Base-by-base conservation (phyloP, 192 early-diverging fungal genomes). In the Diversispora eburnea region DNA sequence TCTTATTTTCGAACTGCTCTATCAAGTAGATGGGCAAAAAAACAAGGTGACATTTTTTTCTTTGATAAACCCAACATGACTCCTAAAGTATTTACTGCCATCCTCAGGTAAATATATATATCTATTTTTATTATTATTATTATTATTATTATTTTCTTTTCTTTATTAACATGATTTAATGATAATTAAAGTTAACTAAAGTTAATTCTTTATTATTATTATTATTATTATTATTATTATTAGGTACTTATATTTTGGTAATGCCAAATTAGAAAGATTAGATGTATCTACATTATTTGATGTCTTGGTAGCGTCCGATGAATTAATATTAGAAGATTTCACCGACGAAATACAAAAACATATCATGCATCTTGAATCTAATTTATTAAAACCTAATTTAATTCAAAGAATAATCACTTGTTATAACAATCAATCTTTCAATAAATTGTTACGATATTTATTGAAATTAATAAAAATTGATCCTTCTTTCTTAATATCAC, bases 1-100 rank as follows among this genome's bases (percentile, higher is more conserved):
- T 70, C 43, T 9, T 70, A 70, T 57, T 70, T 70, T 22, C 25
- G 55, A 51, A 57, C 68, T n/a, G 68, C 68, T 22, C 57, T 70
- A n/a, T 70, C 68, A 41, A 58, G 48, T 1, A 20, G 8, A 39
- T 70, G 68, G 68, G 51, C 54, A 10, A 70, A 57, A 45, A 57
- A 45, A 57, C n/a, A 56, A 2, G 51, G 8, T 15, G 39, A 70
- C 42, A 54, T 47, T 41, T 66, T 20, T 33, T 66, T 48, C 3
- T 56, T 70, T 45, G 55, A 57, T 33, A 70, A 70, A 41, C 68
- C 68, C 20, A 70, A 70, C 45, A 46, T 70, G 5, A 57, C 68
- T 0, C 54, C 68, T n/a, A 70, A 57, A 19, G 68, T 70, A 13
- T 70, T 70, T 56, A 57, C 39, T 10, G 8, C 55, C 4, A 57